Conservation (phyloP, 2,329 filamentous ascomycete species). For the Aureobasidium sp. region DNA sequence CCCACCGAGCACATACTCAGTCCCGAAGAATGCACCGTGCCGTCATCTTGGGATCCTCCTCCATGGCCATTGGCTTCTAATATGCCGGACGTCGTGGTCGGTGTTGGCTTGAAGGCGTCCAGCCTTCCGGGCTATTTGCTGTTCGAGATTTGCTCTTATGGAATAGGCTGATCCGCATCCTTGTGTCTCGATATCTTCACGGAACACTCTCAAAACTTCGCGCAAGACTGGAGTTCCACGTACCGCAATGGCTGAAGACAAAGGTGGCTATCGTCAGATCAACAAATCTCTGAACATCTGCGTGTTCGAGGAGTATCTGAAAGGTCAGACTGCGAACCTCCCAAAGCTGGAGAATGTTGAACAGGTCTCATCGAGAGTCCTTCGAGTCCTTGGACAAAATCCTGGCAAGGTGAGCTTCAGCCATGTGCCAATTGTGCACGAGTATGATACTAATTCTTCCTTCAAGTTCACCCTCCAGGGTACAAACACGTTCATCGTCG, state of each 20-base stretch:
- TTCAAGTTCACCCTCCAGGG: conserved; percentile 34
- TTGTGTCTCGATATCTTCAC: too few relatives aligned
- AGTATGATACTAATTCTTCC: background rate
- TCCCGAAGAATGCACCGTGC: too few relatives aligned
- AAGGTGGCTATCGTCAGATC: conserved; percentile 23
- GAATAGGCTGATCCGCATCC: too few relatives aligned
- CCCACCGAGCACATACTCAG: too few relatives aligned
- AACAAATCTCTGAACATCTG: conserved; percentile 23
- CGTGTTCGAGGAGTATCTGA: conserved; percentile 22
- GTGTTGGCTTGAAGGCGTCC: too few relatives aligned
- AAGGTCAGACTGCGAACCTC: conserved; percentile 18
- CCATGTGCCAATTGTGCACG: background rate
- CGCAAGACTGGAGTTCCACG: too few relatives aligned
- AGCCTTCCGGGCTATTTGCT: too few relatives aligned
- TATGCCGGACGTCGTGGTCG: too few relatives aligned
- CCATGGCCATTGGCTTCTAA: too few relatives aligned
- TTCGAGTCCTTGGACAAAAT: conserved; percentile 23
- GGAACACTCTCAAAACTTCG: too few relatives aligned
- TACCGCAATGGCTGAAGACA: conserved; percentile 18
- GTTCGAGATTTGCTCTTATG: too few relatives aligned
- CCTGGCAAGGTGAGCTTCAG: conserved; percentile 19
- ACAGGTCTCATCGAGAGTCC: conserved; percentile 20
- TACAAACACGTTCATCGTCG: conserved; percentile 37
- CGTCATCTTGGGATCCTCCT: too few relatives aligned
- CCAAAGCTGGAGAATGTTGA: conserved; percentile 20